phyloP scores from a whole-genome alignment of 257 asterid species.

The Craterostigma plantagineum region DNA sequence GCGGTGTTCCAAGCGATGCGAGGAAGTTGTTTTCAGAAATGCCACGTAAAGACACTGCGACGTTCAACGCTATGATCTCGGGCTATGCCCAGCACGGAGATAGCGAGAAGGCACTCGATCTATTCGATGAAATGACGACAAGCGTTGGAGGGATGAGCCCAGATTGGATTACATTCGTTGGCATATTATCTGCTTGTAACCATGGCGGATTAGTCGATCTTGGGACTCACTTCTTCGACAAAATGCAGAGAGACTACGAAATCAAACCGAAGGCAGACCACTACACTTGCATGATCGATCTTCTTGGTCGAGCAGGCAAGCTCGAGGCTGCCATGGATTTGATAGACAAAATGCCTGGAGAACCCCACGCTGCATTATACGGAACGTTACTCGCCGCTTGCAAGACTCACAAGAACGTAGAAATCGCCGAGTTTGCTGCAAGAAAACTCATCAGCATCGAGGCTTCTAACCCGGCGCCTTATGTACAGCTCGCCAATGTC shows the following conservation, averaged over 20 bases:
- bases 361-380: constrained; percentile 43
- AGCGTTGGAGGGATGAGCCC: constrained; percentile 22
- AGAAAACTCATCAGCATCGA: constrained; percentile 32
- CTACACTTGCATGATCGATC: constrained; percentile 63
- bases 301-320: constrained; percentile 74
- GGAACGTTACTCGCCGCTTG: constrained; percentile 72
- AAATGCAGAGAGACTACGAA: constrained; percentile 37
- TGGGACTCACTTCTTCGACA: constrained; percentile 40
- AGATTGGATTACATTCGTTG: constrained; percentile 60
- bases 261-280: constrained; percentile 47
- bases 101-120: constrained; percentile 31
- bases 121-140: constrained; percentile 53
- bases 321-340: constrained; percentile 47
- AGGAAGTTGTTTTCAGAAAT: constrained; percentile 41
- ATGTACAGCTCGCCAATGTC: constrained; percentile 71
- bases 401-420: constrained; percentile 44
- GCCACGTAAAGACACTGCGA: constrained; percentile 41
- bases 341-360: constrained; percentile 38
- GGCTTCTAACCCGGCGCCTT: constrained; percentile 43
- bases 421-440: constrained; percentile 73
- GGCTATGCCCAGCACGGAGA: constrained; percentile 76
- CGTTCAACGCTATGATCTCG: constrained; percentile 84
- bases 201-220: constrained; percentile 52
- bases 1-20: constrained; percentile 54
- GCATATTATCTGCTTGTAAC: constrained; percentile 65